Evolutionary conservation across 176 grass and related monocot species (phyloP).

Genomic region (Echinochloa phyllopogon): DNA sequence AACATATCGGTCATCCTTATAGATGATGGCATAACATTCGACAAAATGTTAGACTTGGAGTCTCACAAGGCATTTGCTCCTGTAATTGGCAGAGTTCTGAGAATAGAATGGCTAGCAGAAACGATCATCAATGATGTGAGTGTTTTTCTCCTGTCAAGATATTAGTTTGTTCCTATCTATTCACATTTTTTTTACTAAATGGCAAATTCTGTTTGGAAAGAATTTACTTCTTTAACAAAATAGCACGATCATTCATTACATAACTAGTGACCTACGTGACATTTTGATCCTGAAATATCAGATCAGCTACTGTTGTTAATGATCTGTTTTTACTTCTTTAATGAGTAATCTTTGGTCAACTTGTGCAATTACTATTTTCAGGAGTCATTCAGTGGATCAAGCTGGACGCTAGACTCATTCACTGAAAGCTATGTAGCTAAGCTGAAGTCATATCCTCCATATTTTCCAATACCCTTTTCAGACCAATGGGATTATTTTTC

Average conservation of each 20-base stretch:
- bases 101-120: constrained; percentile 87
- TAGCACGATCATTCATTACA: neutral
- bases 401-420: constrained; percentile 83
- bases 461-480: constrained; percentile 25
- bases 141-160: neutral
- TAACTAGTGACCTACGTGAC: neutral
- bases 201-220: neutral
- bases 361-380: constrained; percentile 44
- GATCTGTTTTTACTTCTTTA: neutral
- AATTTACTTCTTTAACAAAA: neutral
- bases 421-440: constrained; percentile 67
- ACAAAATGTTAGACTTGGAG: constrained; percentile 79
- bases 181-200: constrained; percentile 27
- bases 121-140: constrained; percentile 92
- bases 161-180: neutral
- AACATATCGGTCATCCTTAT: constrained; percentile 79
- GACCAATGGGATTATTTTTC: neutral
- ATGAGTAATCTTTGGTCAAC: neutral
- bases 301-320: neutral
- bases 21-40: constrained; percentile 80
- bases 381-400: constrained; percentile 68
- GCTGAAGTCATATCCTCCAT: constrained; percentile 93
- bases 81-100: constrained; percentile 73
- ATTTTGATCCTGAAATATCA: constrained; percentile 15
- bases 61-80: constrained; percentile 74